These are phyloP conservation scores for Chytriomyces hyalinus DNA, from an alignment of 192 early-diverging fungal genomes.

Conservation along the genomic window DNA sequence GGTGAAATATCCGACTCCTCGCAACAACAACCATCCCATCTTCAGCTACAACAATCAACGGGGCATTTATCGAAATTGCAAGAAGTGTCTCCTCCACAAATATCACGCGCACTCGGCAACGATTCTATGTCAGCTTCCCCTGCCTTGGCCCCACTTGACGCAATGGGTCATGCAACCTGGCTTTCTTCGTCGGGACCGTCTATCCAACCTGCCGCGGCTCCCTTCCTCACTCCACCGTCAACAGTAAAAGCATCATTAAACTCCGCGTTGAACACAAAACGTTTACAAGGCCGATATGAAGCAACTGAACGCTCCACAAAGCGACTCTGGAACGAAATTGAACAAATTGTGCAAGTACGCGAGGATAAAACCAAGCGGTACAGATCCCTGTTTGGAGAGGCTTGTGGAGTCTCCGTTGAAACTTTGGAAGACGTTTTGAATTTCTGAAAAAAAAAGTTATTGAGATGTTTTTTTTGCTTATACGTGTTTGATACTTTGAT, in stretches of 20 bases:
- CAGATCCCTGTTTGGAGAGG: conserved; percentile 14
- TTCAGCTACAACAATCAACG: too few species aligned
- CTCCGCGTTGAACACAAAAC: neutral
- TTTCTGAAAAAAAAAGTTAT: too few species aligned
- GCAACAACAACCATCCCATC: too few species aligned
- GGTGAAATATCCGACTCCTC: too few species aligned
- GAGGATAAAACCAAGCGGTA: conserved; percentile 31
- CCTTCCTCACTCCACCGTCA: neutral
- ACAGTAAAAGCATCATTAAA: neutral
- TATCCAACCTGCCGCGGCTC: neutral
- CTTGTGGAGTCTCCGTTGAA: conserved; percentile 13
- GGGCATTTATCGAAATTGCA: too few species aligned
- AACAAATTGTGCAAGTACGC: neutral
- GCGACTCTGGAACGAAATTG: conserved; percentile 23
- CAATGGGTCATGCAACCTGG: too few species aligned
- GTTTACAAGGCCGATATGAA: neutral
- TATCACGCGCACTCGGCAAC: neutral
- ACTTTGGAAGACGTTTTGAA: conserved; percentile 8
- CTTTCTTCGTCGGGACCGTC: too few species aligned
- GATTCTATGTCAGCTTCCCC: neutral
- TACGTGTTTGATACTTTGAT: too few species aligned
- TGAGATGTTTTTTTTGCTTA: too few species aligned
- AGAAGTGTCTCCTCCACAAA: neutral
- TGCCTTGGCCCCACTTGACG: neutral
- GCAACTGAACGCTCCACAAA: conserved; percentile 11